Evolutionary conservation across 2,329 filamentous ascomycete genomes (phyloP).

Genomic region (Botrytis aclada): DNA sequence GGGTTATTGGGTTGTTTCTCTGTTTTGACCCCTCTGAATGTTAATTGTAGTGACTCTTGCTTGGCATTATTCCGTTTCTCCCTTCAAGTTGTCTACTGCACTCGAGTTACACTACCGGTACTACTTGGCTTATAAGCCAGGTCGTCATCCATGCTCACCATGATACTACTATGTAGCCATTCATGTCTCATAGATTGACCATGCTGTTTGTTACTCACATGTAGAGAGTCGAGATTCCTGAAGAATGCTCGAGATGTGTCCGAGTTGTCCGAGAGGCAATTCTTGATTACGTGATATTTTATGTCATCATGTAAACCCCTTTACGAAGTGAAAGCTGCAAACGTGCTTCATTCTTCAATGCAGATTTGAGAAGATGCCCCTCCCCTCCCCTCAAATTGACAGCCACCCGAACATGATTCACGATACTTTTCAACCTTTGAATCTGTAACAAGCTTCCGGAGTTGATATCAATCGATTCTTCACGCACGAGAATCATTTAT

Average conservation of each 20-base stretch:
- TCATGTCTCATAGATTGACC: neutral
- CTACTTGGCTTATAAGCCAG: neutral
- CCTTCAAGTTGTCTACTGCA: neutral
- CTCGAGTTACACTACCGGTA: neutral
- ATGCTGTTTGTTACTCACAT: neutral
- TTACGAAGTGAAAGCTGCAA: neutral
- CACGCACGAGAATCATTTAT: slow-evolving; percentile 6
- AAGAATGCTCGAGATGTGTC: neutral
- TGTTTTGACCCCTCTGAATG: neutral
- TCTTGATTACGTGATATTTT: slow-evolving; percentile 9
- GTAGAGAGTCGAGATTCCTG: neutral
- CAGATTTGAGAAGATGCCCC: neutral
- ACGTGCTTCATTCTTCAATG: slow-evolving; percentile 11
- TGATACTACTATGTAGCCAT: neutral
- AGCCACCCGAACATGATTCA: neutral
- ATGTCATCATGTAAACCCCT: neutral
- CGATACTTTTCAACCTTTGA: neutral
- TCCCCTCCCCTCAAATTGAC: no score
- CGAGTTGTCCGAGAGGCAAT: neutral
- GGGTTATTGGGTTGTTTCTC: neutral
- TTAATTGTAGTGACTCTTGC: neutral
- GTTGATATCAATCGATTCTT: neutral
- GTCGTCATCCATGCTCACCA: neutral
- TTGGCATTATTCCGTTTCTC: neutral
- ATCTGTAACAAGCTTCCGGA: neutral